A percentile compares a stretch with the other conserved stretches of the same genome.
Evolutionary conservation across 2,329 filamentous ascomycete genomes (phyloP).

Genomic region (Didymellaceae sp.): DNA sequence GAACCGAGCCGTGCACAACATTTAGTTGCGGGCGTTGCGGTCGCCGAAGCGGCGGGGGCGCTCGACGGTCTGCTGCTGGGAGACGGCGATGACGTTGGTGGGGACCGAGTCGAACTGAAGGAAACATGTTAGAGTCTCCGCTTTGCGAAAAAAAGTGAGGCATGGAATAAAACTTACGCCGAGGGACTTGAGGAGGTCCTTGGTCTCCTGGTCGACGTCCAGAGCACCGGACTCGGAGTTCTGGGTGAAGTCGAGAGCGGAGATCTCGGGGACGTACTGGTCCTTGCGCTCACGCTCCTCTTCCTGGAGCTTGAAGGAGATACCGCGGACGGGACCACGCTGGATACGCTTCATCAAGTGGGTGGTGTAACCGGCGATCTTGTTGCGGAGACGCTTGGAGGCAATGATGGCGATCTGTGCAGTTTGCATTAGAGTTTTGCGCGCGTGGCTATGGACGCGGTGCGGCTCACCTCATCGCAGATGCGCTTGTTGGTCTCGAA

Average conservation of each 20-base stretch:
- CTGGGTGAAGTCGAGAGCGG: conserved; percentile 97
- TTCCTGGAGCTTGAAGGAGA: conserved; percentile 99
- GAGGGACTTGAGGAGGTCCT: conserved; percentile 99
- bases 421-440: conserved; percentile 73
- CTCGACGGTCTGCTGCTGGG: conserved; percentile 86
- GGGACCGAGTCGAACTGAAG: conserved; percentile 96
- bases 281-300: conserved; percentile 99
- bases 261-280: conserved; percentile 99
- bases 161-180: conserved; percentile 73
- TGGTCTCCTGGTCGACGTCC: conserved; percentile 96
- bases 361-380: conserved; percentile 90
- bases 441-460: background rate
- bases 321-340: conserved; percentile 97
- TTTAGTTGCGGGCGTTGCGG: conserved; percentile 55
- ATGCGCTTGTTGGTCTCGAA: conserved; percentile 99
- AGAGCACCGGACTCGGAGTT: conserved; percentile 91
- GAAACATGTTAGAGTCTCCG: conserved; percentile 18
- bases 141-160: too few relatives aligned
- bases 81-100: conserved; percentile 91
- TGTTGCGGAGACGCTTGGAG: conserved; percentile 99
- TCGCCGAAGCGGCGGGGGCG: conserved; percentile 81
- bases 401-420: conserved; percentile 87
- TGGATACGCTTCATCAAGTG: conserved; percentile 96
- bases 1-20: conserved; percentile 57
- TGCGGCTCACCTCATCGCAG: conserved; percentile 77